Conservation (phyloP, 148 eudicot genomes). For the Nepenthes mirabilis region DNA sequence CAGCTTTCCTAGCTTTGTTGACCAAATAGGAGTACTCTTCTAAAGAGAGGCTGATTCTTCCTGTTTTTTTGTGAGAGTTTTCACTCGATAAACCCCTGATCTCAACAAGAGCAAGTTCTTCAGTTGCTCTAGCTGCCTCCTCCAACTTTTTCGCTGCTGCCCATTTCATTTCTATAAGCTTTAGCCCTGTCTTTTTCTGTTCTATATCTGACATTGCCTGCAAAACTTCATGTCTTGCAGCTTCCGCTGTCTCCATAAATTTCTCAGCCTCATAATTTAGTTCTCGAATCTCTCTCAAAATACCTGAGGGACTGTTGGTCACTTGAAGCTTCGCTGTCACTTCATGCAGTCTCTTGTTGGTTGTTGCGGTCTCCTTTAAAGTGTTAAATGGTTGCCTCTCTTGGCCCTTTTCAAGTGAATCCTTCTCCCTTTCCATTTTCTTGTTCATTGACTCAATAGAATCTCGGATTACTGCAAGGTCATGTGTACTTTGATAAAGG, state of each 20-base stretch:
- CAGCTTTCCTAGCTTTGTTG: slow-evolving; percentile 41
- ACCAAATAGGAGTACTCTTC: slow-evolving; percentile 57
- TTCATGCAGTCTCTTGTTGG: neutral
- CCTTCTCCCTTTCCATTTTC: slow-evolving; percentile 36
- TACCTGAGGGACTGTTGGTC: slow-evolving; percentile 5
- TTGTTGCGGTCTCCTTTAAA: neutral
- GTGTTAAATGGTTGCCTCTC: slow-evolving; percentile 7
- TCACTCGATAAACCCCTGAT: slow-evolving; percentile 23
- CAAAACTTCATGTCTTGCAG: slow-evolving; percentile 66
- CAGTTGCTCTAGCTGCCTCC: slow-evolving; percentile 83
- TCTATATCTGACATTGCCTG: slow-evolving; percentile 80
- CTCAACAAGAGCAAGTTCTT: slow-evolving; percentile 72
- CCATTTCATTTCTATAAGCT: slow-evolving; percentile 82
- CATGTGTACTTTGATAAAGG: slow-evolving; percentile 40
- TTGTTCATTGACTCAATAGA: slow-evolving; percentile 57
- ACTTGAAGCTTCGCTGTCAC: slow-evolving; percentile 1
- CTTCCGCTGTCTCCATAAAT: slow-evolving; percentile 70
- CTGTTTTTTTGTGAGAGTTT: slow-evolving; percentile 8
- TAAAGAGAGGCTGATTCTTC: slow-evolving; percentile 50
- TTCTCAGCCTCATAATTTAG: slow-evolving; percentile 62
- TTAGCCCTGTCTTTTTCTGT: slow-evolving; percentile 56
- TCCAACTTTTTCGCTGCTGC: slow-evolving; percentile 78
- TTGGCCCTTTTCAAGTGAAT: slow-evolving; percentile 6
- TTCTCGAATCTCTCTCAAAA: slow-evolving; percentile 30
- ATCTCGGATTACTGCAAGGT: slow-evolving; percentile 54